These are phyloP conservation scores for Phaffomyces opuntiae DNA, from an alignment of 805 yeast genomes.

Conservation along the genomic window DNA sequence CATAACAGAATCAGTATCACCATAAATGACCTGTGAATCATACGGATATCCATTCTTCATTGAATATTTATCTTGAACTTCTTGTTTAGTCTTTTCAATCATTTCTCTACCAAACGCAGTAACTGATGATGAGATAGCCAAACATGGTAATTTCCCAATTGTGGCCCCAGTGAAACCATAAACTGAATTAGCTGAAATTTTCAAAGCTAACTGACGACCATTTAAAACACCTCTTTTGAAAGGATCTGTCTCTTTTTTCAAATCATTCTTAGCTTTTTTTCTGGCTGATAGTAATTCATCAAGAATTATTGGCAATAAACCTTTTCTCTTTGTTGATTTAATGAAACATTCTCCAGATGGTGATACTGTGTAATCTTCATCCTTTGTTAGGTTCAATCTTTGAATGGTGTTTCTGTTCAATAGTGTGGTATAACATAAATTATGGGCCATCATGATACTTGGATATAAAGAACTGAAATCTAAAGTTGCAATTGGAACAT, in stretches of 20 bases:
- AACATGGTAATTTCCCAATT: conserved; percentile 92
- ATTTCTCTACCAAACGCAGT: conserved; percentile 95
- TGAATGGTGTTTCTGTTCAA: conserved; percentile 63
- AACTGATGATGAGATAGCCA: conserved; percentile 91
- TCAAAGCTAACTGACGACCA: conserved; percentile 95
- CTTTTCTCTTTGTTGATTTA: conserved; percentile 60
- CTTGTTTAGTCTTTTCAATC: conserved; percentile 88
- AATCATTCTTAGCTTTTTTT: conserved; percentile 84
- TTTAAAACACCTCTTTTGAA: conserved; percentile 89
- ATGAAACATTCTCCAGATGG: conserved; percentile 94
- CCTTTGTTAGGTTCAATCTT: conserved; percentile 54
- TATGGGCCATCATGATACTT: conserved; percentile 98
- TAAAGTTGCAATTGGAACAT: conserved; percentile 93
- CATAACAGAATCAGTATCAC: conserved; percentile 99
- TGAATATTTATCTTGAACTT: conserved; percentile 73
- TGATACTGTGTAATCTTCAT: conserved; percentile 73
- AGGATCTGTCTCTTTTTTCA: conserved; percentile 90
- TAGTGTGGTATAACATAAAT: conserved; percentile 89
- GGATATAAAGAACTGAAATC: conserved; percentile 98
- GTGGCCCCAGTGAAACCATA: conserved; percentile 99
- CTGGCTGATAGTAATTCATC: conserved; percentile 87
- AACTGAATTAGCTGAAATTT: conserved; percentile 96
- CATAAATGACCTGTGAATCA: conserved; percentile 89
- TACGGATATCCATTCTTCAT: conserved; percentile 77
- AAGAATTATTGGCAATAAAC: conserved; percentile 86